These are phyloP conservation scores for Candida sp. DNA, from an alignment of 1,139 yeast species.

Conservation along the genomic window DNA sequence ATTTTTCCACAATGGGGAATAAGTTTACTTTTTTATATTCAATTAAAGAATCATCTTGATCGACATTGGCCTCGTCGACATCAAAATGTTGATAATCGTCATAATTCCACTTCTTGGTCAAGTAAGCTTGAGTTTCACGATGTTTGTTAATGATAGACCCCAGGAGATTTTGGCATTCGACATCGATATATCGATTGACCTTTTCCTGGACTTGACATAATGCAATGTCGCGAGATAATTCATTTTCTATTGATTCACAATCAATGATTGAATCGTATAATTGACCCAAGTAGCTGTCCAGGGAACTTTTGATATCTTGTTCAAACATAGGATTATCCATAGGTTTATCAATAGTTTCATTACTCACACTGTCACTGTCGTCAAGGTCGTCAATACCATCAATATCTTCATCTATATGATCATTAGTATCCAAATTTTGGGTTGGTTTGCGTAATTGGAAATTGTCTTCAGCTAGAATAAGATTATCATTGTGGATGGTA, in stretches of 20 bases:
- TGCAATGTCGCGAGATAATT: slow-evolving; percentile 42
- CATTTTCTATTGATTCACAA: slow-evolving; percentile 32
- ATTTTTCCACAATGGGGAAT: slow-evolving; percentile 89
- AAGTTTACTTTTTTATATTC: slow-evolving; percentile 63
- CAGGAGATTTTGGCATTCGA: slow-evolving; percentile 31
- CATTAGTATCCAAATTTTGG: slow-evolving; percentile 15
- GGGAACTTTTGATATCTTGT: slow-evolving; percentile 1
- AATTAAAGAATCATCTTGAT: slow-evolving; percentile 45
- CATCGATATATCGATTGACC: slow-evolving; percentile 28
- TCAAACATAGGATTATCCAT: neutral
- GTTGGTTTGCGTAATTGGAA: slow-evolving; percentile 22
- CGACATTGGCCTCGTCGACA: slow-evolving; percentile 45
- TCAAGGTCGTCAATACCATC: slow-evolving; percentile 22
- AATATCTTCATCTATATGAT: slow-evolving; percentile 24
- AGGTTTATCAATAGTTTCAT: slow-evolving; percentile 3
- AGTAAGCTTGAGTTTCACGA: slow-evolving; percentile 27
- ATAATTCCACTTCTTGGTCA: slow-evolving; percentile 46
- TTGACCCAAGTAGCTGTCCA: slow-evolving; percentile 13
- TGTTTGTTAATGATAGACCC: slow-evolving; percentile 31
- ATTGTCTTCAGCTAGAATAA: slow-evolving; percentile 34
- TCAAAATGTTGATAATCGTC: slow-evolving; percentile 56
- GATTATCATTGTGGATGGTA: slow-evolving; percentile 28
- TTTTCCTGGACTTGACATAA: slow-evolving; percentile 31
- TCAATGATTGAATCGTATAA: slow-evolving; percentile 32
- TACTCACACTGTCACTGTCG: slow-evolving; percentile 15